These are phyloP conservation scores for Parietaria judaica DNA, from an alignment of 306 rosid species.

Conservation along the genomic window DNA sequence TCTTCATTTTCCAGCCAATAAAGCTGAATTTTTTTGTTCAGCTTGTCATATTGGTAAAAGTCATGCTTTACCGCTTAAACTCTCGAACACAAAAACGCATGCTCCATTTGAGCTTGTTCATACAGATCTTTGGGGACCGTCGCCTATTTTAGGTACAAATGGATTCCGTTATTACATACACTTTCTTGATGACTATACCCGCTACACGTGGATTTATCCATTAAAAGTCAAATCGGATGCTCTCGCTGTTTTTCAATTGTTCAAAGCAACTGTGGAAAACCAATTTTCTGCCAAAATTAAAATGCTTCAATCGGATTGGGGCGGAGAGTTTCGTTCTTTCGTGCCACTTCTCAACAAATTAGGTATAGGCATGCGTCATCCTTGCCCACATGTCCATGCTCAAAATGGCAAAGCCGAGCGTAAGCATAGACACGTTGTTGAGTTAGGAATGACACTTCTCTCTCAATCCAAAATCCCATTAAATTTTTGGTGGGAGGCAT, in stretches of 20 bases:
- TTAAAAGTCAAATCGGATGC: neutral
- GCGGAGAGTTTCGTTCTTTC: neutral
- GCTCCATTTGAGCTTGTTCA: neutral
- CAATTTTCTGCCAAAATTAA: neutral
- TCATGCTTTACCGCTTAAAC: neutral
- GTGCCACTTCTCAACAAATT: neutral
- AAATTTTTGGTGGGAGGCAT: neutral
- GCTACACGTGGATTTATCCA: neutral
- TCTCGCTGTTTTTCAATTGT: neutral
- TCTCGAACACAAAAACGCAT: neutral
- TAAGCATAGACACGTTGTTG: neutral
- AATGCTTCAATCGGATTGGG: neutral
- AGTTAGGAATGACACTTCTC: neutral
- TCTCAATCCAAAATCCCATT: neutral
- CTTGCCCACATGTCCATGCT: neutral
- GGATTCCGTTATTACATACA: neutral
- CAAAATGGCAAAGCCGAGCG: neutral
- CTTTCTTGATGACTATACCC: neutral
- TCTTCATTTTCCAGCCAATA: too few relatives aligned
- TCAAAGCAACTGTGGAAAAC: neutral
- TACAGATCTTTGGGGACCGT: neutral
- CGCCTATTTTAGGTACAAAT: neutral
- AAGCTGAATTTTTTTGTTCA: neutral
- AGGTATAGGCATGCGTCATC: neutral
- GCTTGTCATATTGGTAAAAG: neutral